Evolutionary conservation across 805 yeast genomes (phyloP).

Genomic region (Pichia kluyveri): DNA sequence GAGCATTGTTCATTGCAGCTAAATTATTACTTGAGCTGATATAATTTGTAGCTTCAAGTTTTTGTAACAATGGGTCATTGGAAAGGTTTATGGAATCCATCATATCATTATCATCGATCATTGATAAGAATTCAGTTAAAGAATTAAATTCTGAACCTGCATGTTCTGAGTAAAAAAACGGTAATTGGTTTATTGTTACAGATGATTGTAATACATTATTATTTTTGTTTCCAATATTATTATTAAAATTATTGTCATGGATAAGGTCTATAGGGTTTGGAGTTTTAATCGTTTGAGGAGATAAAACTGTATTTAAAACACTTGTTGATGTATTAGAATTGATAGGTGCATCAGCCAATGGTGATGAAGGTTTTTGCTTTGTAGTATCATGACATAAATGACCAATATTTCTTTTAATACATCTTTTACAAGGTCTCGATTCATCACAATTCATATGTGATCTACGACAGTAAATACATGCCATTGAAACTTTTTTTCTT

Average conservation of each 20-base stretch:
- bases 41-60: conserved; percentile 21
- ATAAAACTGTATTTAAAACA: background rate
- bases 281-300: background rate
- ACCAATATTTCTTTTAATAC: conserved; percentile 80
- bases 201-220: conserved; percentile 9
- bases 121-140: conserved; percentile 76
- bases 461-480: conserved; percentile 87
- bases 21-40: background rate
- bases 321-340: background rate
- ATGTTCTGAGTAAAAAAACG: conserved; percentile 81
- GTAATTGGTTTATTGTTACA: conserved; percentile 44
- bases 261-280: background rate
- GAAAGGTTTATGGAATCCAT: conserved; percentile 33
- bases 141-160: conserved; percentile 91
- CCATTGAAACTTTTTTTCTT: conserved; percentile 48
- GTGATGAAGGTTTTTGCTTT: conserved; percentile 33
- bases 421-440: conserved; percentile 65
- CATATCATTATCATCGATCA: conserved; percentile 80
- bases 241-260: background rate
- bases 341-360: background rate
- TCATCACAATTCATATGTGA: conserved; percentile 93
- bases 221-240: background rate
- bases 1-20: conserved; percentile 9
- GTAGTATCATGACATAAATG: conserved; percentile 66
- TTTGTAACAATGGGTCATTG: conserved; percentile 30